These are phyloP conservation scores for Pulveroboletus sp. DNA, from an alignment of 768 basidiomycete species.

Conservation along the genomic window DNA sequence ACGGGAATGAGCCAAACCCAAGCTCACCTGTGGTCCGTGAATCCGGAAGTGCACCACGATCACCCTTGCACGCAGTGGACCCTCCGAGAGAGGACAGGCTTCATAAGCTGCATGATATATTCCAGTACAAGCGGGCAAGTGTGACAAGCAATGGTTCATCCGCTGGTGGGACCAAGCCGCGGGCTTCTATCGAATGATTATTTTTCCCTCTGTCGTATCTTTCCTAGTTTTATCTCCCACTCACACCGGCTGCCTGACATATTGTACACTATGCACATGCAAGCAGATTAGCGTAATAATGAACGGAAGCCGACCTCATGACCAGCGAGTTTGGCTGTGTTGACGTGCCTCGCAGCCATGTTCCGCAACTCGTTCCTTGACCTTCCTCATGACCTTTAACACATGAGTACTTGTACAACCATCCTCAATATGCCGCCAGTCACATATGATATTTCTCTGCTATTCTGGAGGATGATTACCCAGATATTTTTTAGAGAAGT, in stretches of 20 bases:
- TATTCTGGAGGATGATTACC: slow-evolving; percentile 83
- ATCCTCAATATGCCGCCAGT: slow-evolving; percentile 21
- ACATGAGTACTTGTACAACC: slow-evolving; percentile 5
- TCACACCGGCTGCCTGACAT: slow-evolving; percentile 21
- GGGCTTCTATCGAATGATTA: slow-evolving; percentile 19
- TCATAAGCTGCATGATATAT: slow-evolving; percentile 75
- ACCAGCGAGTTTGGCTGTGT: slow-evolving; percentile 29
- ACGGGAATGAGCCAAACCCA: slow-evolving; percentile 38
- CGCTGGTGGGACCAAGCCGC: slow-evolving; percentile 14
- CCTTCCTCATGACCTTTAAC: slow-evolving; percentile 10
- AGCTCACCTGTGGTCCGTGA: slow-evolving; percentile 31
- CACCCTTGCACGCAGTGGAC: slow-evolving; percentile 33
- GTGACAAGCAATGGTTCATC: slow-evolving; percentile 46
- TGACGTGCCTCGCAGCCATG: no score
- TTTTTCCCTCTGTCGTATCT: slow-evolving; percentile 13
- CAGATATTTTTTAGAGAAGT: slow-evolving; percentile 97
- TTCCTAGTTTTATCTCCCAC: slow-evolving; percentile 15
- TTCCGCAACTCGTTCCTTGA: neutral
- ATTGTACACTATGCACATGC: slow-evolving; percentile 29
- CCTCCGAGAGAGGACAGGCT: slow-evolving; percentile 58
- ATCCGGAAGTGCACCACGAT: slow-evolving; percentile 32
- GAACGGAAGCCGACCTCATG: slow-evolving; percentile 2
- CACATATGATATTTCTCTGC: slow-evolving; percentile 70
- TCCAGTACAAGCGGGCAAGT: slow-evolving; percentile 75
- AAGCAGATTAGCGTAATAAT: slow-evolving; percentile 22